Percentiles rank a stretch among this genome's conserved stretches.
phyloP scores from a whole-genome alignment of 306 rosid species.

The Pyrus pyrifolia region DNA sequence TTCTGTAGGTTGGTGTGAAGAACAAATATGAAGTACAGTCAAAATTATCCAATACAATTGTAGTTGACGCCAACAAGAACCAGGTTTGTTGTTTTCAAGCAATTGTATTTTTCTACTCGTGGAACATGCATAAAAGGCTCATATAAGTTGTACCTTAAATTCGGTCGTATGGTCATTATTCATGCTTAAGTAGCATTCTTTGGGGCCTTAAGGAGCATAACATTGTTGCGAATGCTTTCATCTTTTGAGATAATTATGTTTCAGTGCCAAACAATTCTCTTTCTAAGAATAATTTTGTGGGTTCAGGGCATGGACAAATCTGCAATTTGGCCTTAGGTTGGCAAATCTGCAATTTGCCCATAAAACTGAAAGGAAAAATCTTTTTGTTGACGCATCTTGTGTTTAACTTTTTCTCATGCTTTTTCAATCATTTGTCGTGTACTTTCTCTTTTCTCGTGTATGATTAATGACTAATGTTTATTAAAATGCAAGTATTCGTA shows the following conservation, averaged over 20 bases:
- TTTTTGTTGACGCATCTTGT: neutral
- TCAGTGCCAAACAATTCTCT: neutral
- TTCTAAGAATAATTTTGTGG: neutral
- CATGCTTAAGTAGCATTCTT: neutral
- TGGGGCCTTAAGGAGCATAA: no score
- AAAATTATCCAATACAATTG: slow-evolving; percentile 59
- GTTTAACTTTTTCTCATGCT: neutral
- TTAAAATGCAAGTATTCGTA: neutral
- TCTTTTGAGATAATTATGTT: neutral
- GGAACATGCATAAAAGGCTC: neutral
- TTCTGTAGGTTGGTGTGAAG: slow-evolving; percentile 74
- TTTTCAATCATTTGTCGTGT: neutral
- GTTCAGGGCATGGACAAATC: neutral
- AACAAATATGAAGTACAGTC: slow-evolving; percentile 81
- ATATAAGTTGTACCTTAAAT: neutral
- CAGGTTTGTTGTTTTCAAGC: slow-evolving; percentile 46
- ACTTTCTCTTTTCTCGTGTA: neutral
- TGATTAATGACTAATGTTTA: neutral
- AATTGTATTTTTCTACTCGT: neutral
- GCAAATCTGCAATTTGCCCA: neutral
- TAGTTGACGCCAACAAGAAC: slow-evolving; percentile 76
- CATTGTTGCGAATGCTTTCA: neutral
- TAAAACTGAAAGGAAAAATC: neutral
- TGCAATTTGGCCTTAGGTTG: neutral
- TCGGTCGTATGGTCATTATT: neutral